Conservation (phyloP, 2,329 filamentous ascomycete genomes). For the Cercospora citrullina region DNA sequence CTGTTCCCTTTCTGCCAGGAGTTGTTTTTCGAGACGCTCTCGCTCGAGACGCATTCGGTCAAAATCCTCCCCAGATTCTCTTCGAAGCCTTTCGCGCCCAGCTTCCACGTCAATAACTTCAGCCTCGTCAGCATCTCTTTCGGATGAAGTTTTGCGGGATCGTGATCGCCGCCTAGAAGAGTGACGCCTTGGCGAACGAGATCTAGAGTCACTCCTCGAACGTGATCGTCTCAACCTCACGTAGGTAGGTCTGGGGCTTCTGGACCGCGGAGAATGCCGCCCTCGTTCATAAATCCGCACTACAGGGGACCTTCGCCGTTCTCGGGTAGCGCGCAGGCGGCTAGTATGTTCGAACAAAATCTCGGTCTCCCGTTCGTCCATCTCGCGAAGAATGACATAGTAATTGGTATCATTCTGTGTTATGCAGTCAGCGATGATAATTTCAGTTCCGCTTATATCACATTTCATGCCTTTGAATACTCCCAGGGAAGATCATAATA, state of each 20-base stretch:
- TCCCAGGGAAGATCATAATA: conserved; percentile 6
- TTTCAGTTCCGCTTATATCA: neutral
- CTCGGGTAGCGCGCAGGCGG: neutral
- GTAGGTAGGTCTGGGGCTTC: neutral
- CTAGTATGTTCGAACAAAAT: conserved; percentile 10
- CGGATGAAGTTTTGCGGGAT: neutral
- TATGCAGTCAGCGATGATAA: neutral
- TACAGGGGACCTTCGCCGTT: neutral
- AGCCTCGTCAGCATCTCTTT: neutral
- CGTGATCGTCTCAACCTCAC: neutral
- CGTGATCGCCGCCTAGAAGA: neutral
- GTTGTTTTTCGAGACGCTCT: neutral
- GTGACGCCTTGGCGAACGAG: neutral
- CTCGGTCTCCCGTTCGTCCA: neutral
- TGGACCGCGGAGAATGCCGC: neutral
- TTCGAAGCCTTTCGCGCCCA: neutral
- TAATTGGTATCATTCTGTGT: neutral
- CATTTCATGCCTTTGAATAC: neutral
- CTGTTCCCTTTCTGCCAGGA: neutral
- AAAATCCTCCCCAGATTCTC: neutral
- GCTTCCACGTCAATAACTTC: neutral
- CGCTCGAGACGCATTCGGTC: neutral
- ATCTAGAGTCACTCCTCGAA: neutral
- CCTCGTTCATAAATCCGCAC: neutral
- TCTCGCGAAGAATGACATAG: conserved; percentile 1